Conservation (phyloP, 805 yeast species). For the Saccharomycopsis oosterbeekiorum region DNA sequence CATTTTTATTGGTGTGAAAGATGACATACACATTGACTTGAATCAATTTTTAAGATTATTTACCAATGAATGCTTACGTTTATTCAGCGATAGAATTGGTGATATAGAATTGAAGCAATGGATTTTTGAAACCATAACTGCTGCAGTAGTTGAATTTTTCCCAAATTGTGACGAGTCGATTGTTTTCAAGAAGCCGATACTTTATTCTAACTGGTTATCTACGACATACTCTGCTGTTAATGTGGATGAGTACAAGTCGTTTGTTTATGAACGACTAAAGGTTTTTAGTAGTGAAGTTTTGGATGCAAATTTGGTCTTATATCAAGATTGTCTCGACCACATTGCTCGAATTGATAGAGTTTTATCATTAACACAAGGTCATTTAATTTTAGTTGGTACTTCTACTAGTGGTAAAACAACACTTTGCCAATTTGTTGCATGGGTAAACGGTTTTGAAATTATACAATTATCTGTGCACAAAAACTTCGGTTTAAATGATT, state of each 20-base stretch:
- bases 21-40: conserved; percentile 28
- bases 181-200: conserved; percentile 40
- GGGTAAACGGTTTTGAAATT: conserved; percentile 74
- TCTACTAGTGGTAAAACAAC: conserved; percentile 77
- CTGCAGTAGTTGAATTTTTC: conserved; percentile 30
- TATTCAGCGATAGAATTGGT: conserved; percentile 67
- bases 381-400: conserved; percentile 74
- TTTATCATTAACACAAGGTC: conserved; percentile 80
- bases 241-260: conserved; percentile 36
- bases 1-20: conserved; percentile 10
- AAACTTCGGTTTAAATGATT: conserved; percentile 47
- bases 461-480: conserved; percentile 48
- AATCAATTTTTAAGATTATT: conserved; percentile 50
- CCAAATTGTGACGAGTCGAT: conserved; percentile 32
- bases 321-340: conserved; percentile 65
- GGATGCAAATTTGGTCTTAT: conserved; percentile 49
- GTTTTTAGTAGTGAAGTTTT: conserved; percentile 74
- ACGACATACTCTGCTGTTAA: conserved; percentile 49
- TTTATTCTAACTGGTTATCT: conserved; percentile 70
- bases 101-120: conserved; percentile 35
- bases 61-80: conserved; percentile 72
- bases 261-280: conserved; percentile 52
- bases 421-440: conserved; percentile 69
- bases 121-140: conserved; percentile 34
- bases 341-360: conserved; percentile 74